Base-by-base conservation (phyloP, 495 filamentous ascomycete species). In the Talaromyces nanjingensis region DNA sequence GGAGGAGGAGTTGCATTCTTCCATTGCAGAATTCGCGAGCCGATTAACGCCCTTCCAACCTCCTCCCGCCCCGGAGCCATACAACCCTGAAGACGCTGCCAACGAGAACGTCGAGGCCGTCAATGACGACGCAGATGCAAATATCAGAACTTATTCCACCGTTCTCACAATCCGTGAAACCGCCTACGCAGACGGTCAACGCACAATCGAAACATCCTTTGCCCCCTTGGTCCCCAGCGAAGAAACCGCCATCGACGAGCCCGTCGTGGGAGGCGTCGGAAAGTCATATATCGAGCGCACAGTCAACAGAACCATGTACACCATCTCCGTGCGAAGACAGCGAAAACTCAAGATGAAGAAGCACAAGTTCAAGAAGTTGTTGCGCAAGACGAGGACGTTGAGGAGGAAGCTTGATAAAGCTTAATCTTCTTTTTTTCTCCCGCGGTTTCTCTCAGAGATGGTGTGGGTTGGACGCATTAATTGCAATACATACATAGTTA, bases 281-380 rank as follows among this genome's bases (percentile, higher is more conserved):
- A 25, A 29, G 37, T 75, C 73, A 54, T 78, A 81, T 49, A 72
- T 77, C 53, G 78, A 81, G 68, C 77, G 77, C 49, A 54, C 71
- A 60, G 71, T 69, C 20, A 71, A 77, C 65, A 74, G 74, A 67
- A 68, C 65, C 8, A 78, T 81, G 81, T 76, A 84, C 31, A 79
- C 87, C 18, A 89, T 99, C 69, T 94, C 90, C 74, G 94, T 97
- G 64, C 89, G 86, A 76, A 83, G 96, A 76, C 89, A 92, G 66
- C 82, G 92, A 70, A 91, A 90, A 77, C 77, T 93, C 73, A 96
- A 93, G 86, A 98, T 98, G 93, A 98, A 98, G 91, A 98, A 98
- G 83, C 93, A 98, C 81, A 98, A 98, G 86, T 96, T 96, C 75
- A 98, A 97, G 93, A 98, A 98, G 86, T 82, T 99, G 65, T 90